A percentile compares a stretch with the other conserved stretches of the same genome.
phyloP scores from a whole-genome alignment of 768 basidiomycete genomes.

The Filobasidium floriforme region DNA sequence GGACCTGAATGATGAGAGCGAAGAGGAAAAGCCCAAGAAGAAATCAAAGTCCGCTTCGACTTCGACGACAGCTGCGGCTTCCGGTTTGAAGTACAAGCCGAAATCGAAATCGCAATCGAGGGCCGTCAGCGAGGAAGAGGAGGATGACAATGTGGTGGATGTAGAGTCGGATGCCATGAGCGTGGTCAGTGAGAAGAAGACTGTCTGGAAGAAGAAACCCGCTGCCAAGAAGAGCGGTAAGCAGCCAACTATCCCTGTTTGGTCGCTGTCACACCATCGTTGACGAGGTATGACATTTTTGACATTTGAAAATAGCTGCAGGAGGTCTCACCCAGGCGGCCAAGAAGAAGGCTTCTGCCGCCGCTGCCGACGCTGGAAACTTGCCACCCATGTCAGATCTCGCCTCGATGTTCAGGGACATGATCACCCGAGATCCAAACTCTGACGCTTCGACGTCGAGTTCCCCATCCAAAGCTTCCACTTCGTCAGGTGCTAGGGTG shows the following conservation, averaged over 20 bases:
- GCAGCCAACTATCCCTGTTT: too few relatives aligned
- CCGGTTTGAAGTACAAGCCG: too few relatives aligned
- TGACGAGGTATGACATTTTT: neutral
- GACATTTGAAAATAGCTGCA: neutral
- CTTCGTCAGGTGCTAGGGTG: constrained; percentile 3
- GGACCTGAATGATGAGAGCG: neutral
- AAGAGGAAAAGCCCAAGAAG: constrained; percentile 6
- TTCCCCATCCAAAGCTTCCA: neutral
- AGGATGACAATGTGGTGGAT: constrained; percentile 30
- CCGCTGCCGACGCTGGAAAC: constrained; percentile 15
- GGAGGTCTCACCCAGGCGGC: constrained; percentile 15
- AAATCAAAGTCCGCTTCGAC: neutral
- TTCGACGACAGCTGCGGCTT: too few relatives aligned
- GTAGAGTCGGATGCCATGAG: constrained; percentile 10
- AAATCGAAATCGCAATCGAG: too few relatives aligned
- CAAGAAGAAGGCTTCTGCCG: constrained; percentile 6
- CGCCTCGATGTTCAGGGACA: constrained; percentile 17
- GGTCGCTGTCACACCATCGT: too few relatives aligned
- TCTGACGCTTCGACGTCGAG: neutral
- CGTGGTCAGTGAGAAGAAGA: constrained; percentile 13
- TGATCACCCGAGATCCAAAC: constrained; percentile 13
- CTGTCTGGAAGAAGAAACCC: constrained; percentile 6
- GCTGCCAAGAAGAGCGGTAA: constrained; percentile 2
- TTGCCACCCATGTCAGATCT: constrained; percentile 17
- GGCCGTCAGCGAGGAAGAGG: constrained; percentile 13